Conservation (phyloP, 176 grass and related monocot species). For the Paspalum vaginatum region DNA sequence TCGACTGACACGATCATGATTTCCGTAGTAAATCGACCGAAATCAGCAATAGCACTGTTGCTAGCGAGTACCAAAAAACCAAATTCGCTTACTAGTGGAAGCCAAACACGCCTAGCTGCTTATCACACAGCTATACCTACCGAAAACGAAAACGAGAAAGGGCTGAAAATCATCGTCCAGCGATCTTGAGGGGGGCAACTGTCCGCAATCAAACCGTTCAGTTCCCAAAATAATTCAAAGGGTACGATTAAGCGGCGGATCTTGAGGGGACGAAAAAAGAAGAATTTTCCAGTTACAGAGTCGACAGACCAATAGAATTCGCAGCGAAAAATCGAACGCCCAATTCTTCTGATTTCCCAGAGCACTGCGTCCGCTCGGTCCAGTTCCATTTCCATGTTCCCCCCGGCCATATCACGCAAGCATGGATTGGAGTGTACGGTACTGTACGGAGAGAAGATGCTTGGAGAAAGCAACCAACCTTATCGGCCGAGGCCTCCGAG, state of each 20-base stretch:
- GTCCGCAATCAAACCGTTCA: too few species aligned
- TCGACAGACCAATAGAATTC: not conserved
- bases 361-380: not conserved
- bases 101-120: conserved; percentile 12
- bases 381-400: not conserved
- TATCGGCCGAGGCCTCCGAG: conserved; percentile 37
- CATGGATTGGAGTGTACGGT: not conserved
- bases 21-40: not conserved
- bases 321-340: not conserved
- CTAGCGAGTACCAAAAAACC: not conserved
- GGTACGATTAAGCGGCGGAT: not conserved
- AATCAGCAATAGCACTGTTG: conserved; percentile 13
- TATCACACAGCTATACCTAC: not conserved
- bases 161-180: not conserved
- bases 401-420: not conserved
- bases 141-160: not conserved
- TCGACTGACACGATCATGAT: not conserved
- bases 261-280: too few species aligned
- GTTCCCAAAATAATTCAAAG: too few species aligned
- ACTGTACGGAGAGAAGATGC: not conserved
- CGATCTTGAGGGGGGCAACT: too few species aligned
- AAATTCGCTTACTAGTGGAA: conserved; percentile 24
- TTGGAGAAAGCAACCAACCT: conserved; percentile 40
- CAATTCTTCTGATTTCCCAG: not conserved
- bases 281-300: not conserved